Evolutionary conservation across 2,329 filamentous ascomycete genomes (phyloP).

Genomic region (Sclerotinia nivalis): DNA sequence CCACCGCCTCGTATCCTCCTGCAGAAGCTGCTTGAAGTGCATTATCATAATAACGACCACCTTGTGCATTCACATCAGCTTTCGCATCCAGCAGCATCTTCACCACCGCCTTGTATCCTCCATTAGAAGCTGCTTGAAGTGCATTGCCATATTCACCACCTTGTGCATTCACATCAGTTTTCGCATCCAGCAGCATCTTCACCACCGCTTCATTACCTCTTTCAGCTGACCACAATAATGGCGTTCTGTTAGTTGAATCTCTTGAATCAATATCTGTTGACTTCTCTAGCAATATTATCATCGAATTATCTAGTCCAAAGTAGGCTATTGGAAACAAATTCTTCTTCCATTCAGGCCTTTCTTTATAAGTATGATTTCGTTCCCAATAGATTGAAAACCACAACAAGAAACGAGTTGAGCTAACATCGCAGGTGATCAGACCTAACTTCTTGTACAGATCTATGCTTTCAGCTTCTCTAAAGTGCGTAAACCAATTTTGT

Average conservation of each 20-base stretch:
- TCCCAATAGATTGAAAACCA: slow-evolving; percentile 3
- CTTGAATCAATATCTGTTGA: neutral
- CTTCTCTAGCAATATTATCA: slow-evolving; percentile 1
- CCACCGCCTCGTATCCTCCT: too few species aligned
- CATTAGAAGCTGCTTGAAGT: too few species aligned
- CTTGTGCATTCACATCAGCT: too few species aligned
- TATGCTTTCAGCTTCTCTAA: neutral
- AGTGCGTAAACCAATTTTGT: slow-evolving; percentile 2
- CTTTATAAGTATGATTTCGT: neutral
- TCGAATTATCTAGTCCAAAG: slow-evolving; percentile 7
- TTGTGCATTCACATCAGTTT: too few species aligned
- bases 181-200: too few species aligned
- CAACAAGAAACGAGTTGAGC: neutral
- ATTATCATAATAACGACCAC: too few species aligned
- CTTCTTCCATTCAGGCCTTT: neutral
- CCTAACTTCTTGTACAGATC: neutral
- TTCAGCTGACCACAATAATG: slow-evolving; percentile 1
- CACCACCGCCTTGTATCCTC: too few species aligned
- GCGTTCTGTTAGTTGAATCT: neutral
- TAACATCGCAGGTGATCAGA: neutral
- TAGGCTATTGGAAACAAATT: neutral
- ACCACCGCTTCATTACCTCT: neutral
- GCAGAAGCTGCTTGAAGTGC: too few species aligned
- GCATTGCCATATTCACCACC: too few species aligned
- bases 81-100: too few species aligned